A percentile compares a stretch with the other conserved stretches of the same genome.
phyloP scores from a whole-genome alignment of 257 asterid species.

The Fraxinus pennsylvanica region DNA sequence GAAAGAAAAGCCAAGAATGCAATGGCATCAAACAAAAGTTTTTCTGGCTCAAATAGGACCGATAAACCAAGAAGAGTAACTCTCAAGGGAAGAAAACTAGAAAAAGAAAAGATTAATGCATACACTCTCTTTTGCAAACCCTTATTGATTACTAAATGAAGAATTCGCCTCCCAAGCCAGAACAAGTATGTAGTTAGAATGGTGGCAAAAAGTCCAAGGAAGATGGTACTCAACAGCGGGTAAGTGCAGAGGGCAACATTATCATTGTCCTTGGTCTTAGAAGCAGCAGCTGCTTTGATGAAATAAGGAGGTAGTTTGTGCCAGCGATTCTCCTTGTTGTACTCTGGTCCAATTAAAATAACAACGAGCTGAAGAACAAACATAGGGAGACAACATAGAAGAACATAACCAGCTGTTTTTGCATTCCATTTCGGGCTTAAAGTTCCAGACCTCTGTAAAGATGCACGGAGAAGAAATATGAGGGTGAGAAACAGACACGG shows the following conservation, averaged over 20 bases:
- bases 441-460: conserved; percentile 65
- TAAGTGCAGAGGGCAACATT: conserved; percentile 65
- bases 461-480: conserved; percentile 73
- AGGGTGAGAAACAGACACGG: conserved; percentile 80
- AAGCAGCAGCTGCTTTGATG: conserved; percentile 41
- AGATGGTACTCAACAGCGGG: conserved; percentile 69
- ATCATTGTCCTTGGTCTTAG: conserved; percentile 26
- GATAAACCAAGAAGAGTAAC: conserved; percentile 72
- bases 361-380: conserved; percentile 67
- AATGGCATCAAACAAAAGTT: conserved; percentile 44
- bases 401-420: conserved; percentile 56
- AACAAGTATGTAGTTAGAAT: conserved; percentile 54
- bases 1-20: conserved; percentile 77
- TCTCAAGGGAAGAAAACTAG: conserved; percentile 64
- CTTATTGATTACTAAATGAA: conserved; percentile 73
- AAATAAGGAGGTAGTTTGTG: conserved; percentile 68
- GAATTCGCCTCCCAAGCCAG: conserved; percentile 71
- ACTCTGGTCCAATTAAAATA: conserved; percentile 50
- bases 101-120: conserved; percentile 52
- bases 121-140: conserved; percentile 80
- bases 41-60: conserved; percentile 55
- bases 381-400: conserved; percentile 70
- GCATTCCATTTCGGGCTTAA: conserved; percentile 65
- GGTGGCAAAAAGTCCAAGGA: conserved; percentile 67
- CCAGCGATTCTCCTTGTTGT: conserved; percentile 30